Evolutionary conservation across 2,329 filamentous ascomycete species (phyloP), one percentile per base, ranked within the genome.

Genomic region (Colletotrichum shisoi): DNA sequence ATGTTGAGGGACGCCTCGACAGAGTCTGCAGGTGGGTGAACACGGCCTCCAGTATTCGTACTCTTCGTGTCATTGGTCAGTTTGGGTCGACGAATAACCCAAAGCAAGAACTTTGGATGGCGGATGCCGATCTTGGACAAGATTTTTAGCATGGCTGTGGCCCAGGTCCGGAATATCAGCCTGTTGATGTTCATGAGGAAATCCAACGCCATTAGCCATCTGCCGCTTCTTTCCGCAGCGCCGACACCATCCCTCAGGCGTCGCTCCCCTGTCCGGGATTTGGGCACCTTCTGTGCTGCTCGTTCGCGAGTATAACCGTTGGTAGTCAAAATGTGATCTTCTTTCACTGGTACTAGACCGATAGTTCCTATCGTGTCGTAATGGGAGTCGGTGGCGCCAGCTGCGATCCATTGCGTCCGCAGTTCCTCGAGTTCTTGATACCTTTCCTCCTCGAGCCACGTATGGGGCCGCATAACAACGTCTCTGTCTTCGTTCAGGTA

Each of bases 381-480:
- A 2, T 79, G 80, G 3, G 83, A 80, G 15, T 81, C 81, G 2
- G 81, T 77, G 2, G 82, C 72, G 24, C 81, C 81, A 17, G 82
- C 78, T 5, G 79, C 81, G 6, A 84, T 76, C 78, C 82, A 84
- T 57, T 85, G 82, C 72, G 81, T 82, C 44, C 82, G 81, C 44
- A 87, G 71, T 66, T 84, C 80, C 71, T 95, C 89, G 3, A 96
- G 82, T 73, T 98, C 93, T 51, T 88, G 85, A 11, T 94, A 83
- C 6, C 94, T 86, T 71, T 96, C 91, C 72, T 94, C 91, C 75
- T 99, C 95, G 3, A 98, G 81, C 94, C 95, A 99, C 0, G 95
- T 97, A 79, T 89, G 89, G 42, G 85, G 82, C 70, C 89, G 88
- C 2, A 96, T 82, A 68, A 87, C 89, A 58, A 98, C 88, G 1